phyloP scores from a whole-genome alignment of 495 filamentous ascomycete genomes.

The Darksidea phi region DNA sequence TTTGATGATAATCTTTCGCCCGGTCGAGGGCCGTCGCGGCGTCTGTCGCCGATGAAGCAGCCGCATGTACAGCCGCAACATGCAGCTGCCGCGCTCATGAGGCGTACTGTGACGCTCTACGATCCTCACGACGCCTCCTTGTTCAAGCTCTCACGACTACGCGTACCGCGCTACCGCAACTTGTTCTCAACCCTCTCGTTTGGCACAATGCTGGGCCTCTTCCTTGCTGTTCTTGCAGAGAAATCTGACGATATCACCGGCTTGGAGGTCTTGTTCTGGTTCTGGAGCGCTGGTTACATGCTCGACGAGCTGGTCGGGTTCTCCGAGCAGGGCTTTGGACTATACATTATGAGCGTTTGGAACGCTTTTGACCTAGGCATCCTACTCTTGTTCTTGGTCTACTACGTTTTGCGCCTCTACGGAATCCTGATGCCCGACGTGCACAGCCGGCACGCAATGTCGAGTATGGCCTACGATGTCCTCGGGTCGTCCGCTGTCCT shows the following conservation, averaged over 20 bases:
- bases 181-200: slow-evolving; percentile 83
- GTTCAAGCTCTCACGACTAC: slow-evolving; percentile 84
- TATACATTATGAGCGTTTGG: slow-evolving; percentile 97
- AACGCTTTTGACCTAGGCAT: slow-evolving; percentile 92
- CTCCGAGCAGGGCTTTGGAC: slow-evolving; percentile 87
- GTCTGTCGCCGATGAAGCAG: slow-evolving; percentile 15
- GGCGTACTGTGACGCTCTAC: slow-evolving; percentile 82
- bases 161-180: slow-evolving; percentile 87
- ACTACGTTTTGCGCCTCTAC: slow-evolving; percentile 84
- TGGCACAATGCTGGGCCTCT: slow-evolving; percentile 76
- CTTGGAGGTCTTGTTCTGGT: slow-evolving; percentile 86
- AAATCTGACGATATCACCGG: slow-evolving; percentile 73
- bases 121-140: slow-evolving; percentile 83
- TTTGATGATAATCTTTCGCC: slow-evolving; percentile 19
- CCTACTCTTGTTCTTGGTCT: slow-evolving; percentile 77
- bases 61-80: not conserved
- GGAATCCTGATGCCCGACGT: slow-evolving; percentile 75
- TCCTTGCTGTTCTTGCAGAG: slow-evolving; percentile 69
- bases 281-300: slow-evolving; percentile 96
- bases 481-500: slow-evolving; percentile 85
- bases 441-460: slow-evolving; percentile 56
- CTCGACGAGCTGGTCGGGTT: slow-evolving; percentile 92
- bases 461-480: slow-evolving; percentile 84
- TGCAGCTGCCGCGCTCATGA: slow-evolving; percentile 36
- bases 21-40: slow-evolving; percentile 25